These are phyloP conservation scores for Trapa incisa DNA, from an alignment of 345 rosid genomes.

Conservation along the genomic window DNA sequence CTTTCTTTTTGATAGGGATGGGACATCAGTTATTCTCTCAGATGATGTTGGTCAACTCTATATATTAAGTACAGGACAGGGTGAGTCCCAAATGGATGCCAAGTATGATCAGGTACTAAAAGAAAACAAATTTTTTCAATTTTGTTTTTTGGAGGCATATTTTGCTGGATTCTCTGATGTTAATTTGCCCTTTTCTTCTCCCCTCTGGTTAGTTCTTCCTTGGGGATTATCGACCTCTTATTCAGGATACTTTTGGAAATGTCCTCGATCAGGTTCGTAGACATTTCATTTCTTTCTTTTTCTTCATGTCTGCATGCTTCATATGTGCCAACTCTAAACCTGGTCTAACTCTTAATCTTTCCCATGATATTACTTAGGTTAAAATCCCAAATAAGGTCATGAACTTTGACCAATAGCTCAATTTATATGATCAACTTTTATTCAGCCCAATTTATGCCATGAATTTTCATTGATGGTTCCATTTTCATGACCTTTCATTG, in stretches of 20 bases:
- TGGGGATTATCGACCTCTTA: constrained; percentile 93
- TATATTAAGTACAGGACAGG: constrained; percentile 87
- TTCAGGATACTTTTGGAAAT: constrained; percentile 74
- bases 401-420: too few relatives aligned
- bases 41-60: constrained; percentile 98
- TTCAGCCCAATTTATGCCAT: too few relatives aligned
- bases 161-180: constrained; percentile 5
- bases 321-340: not conserved
- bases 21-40: constrained; percentile 90
- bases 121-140: constrained; percentile 4
- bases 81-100: constrained; percentile 88
- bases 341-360: not conserved
- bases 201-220: constrained; percentile 64
- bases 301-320: not conserved
- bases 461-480: too few relatives aligned
- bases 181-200: constrained; percentile 2
- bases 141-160: not conserved
- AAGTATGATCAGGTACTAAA: constrained; percentile 87
- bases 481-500: too few relatives aligned
- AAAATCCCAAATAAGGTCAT: too few relatives aligned
- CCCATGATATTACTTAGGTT: not conserved
- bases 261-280: constrained; percentile 82
- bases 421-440: too few relatives aligned
- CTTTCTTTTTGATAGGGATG: constrained; percentile 44
- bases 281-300: constrained; percentile 1